Evolutionary conservation across 371 early-diverging fungal genomes (phyloP).

Genomic region (Haplosporangium sp.): DNA sequence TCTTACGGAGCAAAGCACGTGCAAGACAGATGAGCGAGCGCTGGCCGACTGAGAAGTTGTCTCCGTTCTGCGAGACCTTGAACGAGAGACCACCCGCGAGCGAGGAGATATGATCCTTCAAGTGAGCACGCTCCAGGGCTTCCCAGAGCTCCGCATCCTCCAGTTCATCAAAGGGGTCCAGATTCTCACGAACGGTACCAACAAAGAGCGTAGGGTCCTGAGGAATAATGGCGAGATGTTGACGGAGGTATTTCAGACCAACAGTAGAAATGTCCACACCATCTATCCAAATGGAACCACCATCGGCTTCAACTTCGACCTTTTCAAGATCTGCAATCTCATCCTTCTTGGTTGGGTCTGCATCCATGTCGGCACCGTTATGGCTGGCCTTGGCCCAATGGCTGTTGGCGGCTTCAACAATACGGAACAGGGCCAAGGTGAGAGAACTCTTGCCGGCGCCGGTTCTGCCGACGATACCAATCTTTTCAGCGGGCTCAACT

Average conservation of each 20-base stretch:
- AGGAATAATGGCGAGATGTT: constrained; percentile 80
- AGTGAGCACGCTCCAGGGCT: constrained; percentile 63
- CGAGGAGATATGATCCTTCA: constrained; percentile 60
- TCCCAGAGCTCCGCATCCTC: constrained; percentile 69
- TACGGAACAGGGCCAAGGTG: constrained; percentile 77
- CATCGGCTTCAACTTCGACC: constrained; percentile 37
- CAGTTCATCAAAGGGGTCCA: constrained; percentile 80
- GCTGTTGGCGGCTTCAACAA: constrained; percentile 70
- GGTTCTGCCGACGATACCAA: constrained; percentile 63
- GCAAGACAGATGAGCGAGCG: constrained; percentile 75
- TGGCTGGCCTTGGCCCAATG: constrained; percentile 44
- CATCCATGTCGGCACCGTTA: constrained; percentile 72
- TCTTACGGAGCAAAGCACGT: constrained; percentile 67
- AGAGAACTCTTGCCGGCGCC: constrained; percentile 83
- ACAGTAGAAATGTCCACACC: constrained; percentile 77
- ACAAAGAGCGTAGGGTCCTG: constrained; percentile 75
- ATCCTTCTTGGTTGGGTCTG: constrained; percentile 60
- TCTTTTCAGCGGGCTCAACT: constrained; percentile 54
- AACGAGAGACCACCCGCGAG: constrained; percentile 59
- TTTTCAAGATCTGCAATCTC: constrained; percentile 26
- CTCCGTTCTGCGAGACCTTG: constrained; percentile 60
- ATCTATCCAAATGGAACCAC: constrained; percentile 61
- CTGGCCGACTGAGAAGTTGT: constrained; percentile 74
- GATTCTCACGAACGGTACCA: constrained; percentile 59
- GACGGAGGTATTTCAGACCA: constrained; percentile 48